Percentiles rank a stretch among this genome's conserved stretches.
Evolutionary conservation across 805 yeast genomes (phyloP).

Genomic region (Sugiyamaella smithiae): DNA sequence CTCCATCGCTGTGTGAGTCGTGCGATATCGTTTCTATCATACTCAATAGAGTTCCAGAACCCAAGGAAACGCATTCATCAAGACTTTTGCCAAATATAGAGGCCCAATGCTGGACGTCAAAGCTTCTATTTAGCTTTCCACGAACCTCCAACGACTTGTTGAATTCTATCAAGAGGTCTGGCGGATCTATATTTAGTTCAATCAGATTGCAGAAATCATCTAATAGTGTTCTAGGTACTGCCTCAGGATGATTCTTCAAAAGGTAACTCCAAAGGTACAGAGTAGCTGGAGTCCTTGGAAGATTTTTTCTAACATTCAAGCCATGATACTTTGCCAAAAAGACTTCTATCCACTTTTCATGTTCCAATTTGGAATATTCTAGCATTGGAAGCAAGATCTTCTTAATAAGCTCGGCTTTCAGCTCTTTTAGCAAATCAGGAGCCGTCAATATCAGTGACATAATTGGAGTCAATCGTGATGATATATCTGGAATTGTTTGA

Average conservation of each 20-base stretch:
- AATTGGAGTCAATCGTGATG: too few species aligned
- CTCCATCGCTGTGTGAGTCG: too few species aligned
- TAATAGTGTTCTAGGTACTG: not conserved
- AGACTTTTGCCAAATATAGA: not conserved
- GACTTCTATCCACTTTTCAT: not conserved
- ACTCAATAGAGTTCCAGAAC: not conserved
- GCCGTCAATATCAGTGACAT: not conserved
- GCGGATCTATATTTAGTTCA: not conserved
- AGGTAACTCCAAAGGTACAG: not conserved
- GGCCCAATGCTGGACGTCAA: slow-evolving; percentile 1
- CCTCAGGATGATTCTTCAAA: not conserved
- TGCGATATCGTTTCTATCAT: too few species aligned
- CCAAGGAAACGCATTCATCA: not conserved
- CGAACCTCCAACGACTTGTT: not conserved
- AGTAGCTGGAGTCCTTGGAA: not conserved
- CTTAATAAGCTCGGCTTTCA: not conserved
- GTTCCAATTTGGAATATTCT: not conserved
- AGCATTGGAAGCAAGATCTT: not conserved
- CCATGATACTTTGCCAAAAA: not conserved
- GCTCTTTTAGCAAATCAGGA: not conserved
- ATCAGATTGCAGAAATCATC: not conserved
- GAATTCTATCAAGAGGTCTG: not conserved
- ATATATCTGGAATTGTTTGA: not conserved
- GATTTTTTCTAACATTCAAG: not conserved
- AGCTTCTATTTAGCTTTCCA: not conserved